phyloP scores from a whole-genome alignment of 176 grass and related monocot species.

The Oryza punctata region DNA sequence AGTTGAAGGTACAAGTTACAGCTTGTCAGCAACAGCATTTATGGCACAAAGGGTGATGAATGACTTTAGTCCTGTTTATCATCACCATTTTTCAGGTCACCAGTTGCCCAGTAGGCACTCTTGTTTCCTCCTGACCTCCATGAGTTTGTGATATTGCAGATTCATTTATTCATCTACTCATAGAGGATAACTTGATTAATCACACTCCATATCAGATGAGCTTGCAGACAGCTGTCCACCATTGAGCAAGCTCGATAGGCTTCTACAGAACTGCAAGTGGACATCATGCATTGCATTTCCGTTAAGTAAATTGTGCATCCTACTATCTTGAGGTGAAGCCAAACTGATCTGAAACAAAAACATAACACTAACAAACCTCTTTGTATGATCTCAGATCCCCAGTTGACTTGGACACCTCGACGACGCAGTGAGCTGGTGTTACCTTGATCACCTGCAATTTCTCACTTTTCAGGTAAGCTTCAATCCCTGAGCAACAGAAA shows the following conservation, averaged over 20 bases:
- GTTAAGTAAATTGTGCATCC: slow-evolving; percentile 20
- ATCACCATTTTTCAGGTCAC: not conserved
- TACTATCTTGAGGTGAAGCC: not conserved
- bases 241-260: slow-evolving; percentile 52
- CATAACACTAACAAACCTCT: slow-evolving; percentile 39
- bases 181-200: not conserved
- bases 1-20: not conserved
- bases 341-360: slow-evolving; percentile 12
- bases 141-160: not conserved
- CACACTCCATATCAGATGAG: slow-evolving; percentile 30
- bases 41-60: not conserved
- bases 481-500: not conserved
- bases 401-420: slow-evolving; percentile 60
- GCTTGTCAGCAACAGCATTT: not conserved
- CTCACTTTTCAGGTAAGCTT: not conserved
- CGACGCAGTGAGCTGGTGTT: slow-evolving; percentile 50
- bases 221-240: slow-evolving; percentile 12
- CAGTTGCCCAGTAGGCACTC: not conserved
- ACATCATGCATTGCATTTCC: slow-evolving; percentile 4
- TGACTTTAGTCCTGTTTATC: not conserved
- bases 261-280: slow-evolving; percentile 61
- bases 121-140: not conserved
- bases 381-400: slow-evolving; percentile 68
- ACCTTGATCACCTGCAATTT: slow-evolving; percentile 64
- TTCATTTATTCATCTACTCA: not conserved